Base-by-base conservation (phyloP, 371 early-diverging fungal genomes). In the Syncephalastrum contaminatum region DNA sequence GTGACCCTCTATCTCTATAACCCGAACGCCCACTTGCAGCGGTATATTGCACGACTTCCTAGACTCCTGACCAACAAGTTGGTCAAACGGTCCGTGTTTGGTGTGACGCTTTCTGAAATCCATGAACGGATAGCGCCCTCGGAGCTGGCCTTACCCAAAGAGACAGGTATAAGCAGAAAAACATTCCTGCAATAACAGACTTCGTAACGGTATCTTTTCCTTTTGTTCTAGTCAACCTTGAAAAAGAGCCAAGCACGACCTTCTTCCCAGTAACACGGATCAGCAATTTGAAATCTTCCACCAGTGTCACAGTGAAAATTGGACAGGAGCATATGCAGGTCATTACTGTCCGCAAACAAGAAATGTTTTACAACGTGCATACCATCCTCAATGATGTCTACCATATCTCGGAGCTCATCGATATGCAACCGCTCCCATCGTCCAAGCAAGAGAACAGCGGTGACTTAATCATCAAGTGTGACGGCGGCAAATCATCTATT, bases 341-440 rank as follows among this genome's bases (percentile, higher is more conserved):
- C 21, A 85, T 83, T 12, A 83, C 84, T 52, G 83, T 80, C 16
- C 70, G 72, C 24, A 68, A 87, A 80, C 86, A 87, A 65, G 85
- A 85, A 47, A 65, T 87, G 16, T 65, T 93, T 42, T 68, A 76
- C 54, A 93, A 90, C 13, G 58, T 89, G 47, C 84, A 76, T 55
- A 77, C 89, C 16, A 71, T 83, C 47, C 75, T 91, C 42, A 90
- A 92, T 60, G 96, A 96, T 61, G 87, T 94, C 16, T 90, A 83
- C 65, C 93, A 91, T 65, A 87, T 94, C 27, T 83, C 92, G 4
- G 93, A 92, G 47, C 78, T 95, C 40, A 84, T 87, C 14, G 95
- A 94, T 52, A 77, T 92, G 40, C 66, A 69, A 25, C 57, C 84
- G 24, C 66, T 83, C 0, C 67, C 82, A 4, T 59, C 66, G 7